phyloP scores from a whole-genome alignment of 2,329 filamentous ascomycete genomes.

The Aspergillus proliferans region DNA sequence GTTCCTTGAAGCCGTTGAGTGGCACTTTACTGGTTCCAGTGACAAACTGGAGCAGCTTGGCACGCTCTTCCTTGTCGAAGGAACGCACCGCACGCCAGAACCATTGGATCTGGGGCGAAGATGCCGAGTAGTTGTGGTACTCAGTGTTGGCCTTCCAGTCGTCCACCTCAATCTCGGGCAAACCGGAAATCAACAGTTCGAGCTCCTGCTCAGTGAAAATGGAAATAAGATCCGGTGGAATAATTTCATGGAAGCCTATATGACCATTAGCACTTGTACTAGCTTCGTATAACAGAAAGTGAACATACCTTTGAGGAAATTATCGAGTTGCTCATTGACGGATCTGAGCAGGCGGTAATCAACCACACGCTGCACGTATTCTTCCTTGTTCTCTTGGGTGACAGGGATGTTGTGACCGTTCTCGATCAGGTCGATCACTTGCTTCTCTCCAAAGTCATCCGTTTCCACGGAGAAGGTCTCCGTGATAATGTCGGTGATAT shows the following conservation, averaged over 20 bases:
- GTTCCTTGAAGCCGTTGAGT: conserved; percentile 95
- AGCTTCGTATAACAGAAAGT: neutral
- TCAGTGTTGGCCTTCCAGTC: conserved; percentile 99
- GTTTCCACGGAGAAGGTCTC: conserved; percentile 94
- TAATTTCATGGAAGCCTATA: conserved; percentile 91
- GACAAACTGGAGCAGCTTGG: conserved; percentile 94
- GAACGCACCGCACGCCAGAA: conserved; percentile 98
- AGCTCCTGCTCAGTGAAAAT: conserved; percentile 99
- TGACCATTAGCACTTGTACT: neutral
- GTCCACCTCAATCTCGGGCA: conserved; percentile 95
- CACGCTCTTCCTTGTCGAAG: conserved; percentile 97
- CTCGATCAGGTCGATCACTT: conserved; percentile 77
- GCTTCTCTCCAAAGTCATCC: conserved; percentile 85
- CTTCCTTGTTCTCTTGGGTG: conserved; percentile 96
- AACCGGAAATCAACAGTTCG: conserved; percentile 89
- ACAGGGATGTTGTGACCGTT: conserved; percentile 88
- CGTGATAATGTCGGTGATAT: conserved; percentile 95
- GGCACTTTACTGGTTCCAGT: conserved; percentile 98
- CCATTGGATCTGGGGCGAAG: conserved; percentile 96
- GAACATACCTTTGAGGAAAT: conserved; percentile 72
- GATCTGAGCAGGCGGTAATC: conserved; percentile 89
- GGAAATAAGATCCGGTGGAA: conserved; percentile 84
- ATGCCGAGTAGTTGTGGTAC: conserved; percentile 94
- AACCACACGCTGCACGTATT: conserved; percentile 90
- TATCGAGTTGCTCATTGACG: conserved; percentile 87